phyloP scores from a whole-genome alignment of 1,139 yeast species.

The Scheffersomyces illinoinensis region DNA sequence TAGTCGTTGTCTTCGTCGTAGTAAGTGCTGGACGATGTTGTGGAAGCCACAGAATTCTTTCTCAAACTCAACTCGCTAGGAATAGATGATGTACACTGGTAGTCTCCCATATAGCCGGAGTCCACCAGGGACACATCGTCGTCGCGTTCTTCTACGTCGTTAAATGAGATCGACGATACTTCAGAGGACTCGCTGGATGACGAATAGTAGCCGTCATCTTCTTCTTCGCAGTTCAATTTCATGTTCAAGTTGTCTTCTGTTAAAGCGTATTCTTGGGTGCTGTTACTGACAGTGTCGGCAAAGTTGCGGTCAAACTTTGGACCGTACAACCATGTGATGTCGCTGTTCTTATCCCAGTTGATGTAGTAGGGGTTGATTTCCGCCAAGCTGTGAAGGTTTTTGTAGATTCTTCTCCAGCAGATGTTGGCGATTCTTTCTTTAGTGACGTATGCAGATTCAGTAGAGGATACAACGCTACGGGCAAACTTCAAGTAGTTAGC shows the following conservation, averaged over 20 bases:
- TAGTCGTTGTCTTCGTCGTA: slow-evolving; percentile 6
- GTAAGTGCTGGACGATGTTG: neutral
- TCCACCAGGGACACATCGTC: slow-evolving; percentile 12
- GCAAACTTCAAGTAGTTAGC: slow-evolving; percentile 7
- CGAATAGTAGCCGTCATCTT: slow-evolving; percentile 7
- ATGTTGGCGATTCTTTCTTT: slow-evolving; percentile 34
- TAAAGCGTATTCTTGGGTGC: neutral
- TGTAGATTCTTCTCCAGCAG: slow-evolving; percentile 45
- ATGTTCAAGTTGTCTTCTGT: neutral
- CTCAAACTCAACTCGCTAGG: neutral
- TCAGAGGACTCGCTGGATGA: slow-evolving; percentile 4
- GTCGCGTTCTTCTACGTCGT: neutral
- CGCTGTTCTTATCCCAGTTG: slow-evolving; percentile 47
- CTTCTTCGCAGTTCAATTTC: slow-evolving; percentile 1
- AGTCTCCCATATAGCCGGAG: slow-evolving; percentile 15
- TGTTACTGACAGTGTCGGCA: neutral
- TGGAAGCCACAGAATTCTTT: neutral
- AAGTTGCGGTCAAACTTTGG: slow-evolving; percentile 27
- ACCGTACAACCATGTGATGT: slow-evolving; percentile 49
- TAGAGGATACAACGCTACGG: neutral
- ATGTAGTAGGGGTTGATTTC: slow-evolving; percentile 37
- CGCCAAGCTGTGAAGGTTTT: slow-evolving; percentile 28
- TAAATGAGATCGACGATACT: neutral
- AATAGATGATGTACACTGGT: slow-evolving; percentile 1
- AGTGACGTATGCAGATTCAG: slow-evolving; percentile 5